Evolutionary conservation across 78 protist genomes (phyloP).

Genomic region (Creolimax fragrantissima): DNA sequence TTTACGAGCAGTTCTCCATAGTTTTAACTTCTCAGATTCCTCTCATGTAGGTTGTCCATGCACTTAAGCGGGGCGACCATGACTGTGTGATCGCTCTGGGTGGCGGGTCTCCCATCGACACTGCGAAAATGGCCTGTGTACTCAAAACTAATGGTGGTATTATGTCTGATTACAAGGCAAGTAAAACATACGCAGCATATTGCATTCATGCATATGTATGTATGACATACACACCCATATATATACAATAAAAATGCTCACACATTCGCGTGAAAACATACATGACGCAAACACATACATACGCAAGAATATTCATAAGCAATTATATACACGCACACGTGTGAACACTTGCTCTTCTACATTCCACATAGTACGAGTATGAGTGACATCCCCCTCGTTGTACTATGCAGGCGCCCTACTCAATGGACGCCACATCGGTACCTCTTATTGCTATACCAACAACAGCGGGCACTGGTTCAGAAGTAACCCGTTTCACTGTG

Average conservation of each 20-base stretch:
- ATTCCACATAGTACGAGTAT: neutral
- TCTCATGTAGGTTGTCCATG: neutral
- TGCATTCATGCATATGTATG: neutral
- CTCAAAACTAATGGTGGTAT: neutral
- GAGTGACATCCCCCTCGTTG: neutral
- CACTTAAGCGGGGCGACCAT: neutral
- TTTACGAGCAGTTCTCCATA: too few relatives aligned
- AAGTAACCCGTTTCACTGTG: slow-evolving; percentile 1
- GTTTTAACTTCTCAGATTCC: too few relatives aligned
- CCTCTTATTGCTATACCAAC: neutral
- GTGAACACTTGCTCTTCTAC: neutral
- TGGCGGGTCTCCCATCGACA: slow-evolving; percentile 15
- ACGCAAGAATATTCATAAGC: neutral
- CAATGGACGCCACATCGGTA: neutral
- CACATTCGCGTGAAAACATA: neutral
- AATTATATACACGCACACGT: neutral
- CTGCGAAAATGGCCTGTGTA: slow-evolving; percentile 14
- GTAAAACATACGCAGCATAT: too few relatives aligned
- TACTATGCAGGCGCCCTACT: neutral
- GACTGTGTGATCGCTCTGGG: slow-evolving; percentile 11
- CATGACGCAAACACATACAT: neutral
- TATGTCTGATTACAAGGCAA: slow-evolving; percentile 1
- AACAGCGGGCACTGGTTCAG: slow-evolving; percentile 14
- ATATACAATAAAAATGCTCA: neutral
- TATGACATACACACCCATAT: neutral